Percentiles rank a stretch among this genome's conserved stretches.
phyloP scores from a whole-genome alignment of 305 asterid genomes.

The Fraxinus angustifolia region DNA sequence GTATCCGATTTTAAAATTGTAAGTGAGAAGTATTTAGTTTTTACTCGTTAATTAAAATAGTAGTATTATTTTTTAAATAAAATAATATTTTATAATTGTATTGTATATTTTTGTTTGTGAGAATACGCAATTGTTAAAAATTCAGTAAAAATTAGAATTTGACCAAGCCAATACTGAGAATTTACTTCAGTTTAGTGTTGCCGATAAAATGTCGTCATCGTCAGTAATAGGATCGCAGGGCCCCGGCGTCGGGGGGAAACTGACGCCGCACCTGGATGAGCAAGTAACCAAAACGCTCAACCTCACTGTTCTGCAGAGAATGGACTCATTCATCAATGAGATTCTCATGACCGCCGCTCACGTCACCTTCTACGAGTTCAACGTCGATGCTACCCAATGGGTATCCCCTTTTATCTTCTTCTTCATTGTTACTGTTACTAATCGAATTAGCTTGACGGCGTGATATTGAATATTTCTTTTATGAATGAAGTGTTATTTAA shows the following conservation, averaged over 20 bases:
- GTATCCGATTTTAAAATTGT: no score
- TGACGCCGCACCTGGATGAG: conserved; percentile 77
- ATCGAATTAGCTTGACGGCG: not conserved
- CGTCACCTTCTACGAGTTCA: conserved; percentile 69
- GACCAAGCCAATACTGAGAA: no score
- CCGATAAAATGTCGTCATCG: not conserved
- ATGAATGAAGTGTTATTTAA: not conserved
- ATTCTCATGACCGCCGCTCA: conserved; percentile 76
- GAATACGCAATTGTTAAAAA: no score
- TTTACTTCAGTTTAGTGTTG: not conserved
- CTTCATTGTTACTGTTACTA: not conserved
- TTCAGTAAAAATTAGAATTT: no score
- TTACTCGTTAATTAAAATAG: no score
- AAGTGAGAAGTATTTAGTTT: no score
- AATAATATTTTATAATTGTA: no score
- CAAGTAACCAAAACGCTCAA: conserved; percentile 68
- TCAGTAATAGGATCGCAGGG: not conserved
- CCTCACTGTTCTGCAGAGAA: conserved; percentile 78
- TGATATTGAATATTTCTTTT: not conserved
- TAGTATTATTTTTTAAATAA: no score
- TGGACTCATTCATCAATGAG: conserved; percentile 75
- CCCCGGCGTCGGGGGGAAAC: conserved; percentile 37
- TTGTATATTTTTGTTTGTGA: no score
- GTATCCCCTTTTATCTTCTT: conserved; percentile 29
- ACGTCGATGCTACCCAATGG: conserved; percentile 67